These are phyloP conservation scores for Arthroderma sp. DNA, from an alignment of 2,329 filamentous ascomycete species.

Conservation along the genomic window DNA sequence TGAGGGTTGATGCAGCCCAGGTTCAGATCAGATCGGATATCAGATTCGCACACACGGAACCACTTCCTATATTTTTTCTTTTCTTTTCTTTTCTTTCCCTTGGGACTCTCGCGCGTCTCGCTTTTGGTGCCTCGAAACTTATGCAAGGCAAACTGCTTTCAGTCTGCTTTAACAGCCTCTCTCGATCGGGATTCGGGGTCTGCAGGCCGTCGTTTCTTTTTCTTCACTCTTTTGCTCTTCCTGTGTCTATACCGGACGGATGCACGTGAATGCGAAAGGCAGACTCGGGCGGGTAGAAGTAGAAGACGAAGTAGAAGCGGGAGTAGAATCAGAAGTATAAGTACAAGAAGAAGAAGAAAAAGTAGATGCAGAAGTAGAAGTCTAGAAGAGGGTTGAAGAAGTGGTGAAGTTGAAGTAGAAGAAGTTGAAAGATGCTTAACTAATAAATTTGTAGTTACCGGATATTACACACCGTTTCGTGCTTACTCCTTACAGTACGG, in stretches of 20 bases:
- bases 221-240: not conserved
- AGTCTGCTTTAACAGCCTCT: not conserved
- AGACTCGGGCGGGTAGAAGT: not conserved
- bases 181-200: not conserved
- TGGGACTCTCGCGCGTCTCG: not conserved
- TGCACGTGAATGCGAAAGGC: not conserved
- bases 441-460: not conserved
- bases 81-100: not conserved
- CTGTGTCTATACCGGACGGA: not conserved
- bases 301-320: not conserved
- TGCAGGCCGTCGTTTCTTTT: not conserved
- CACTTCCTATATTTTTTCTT: not conserved
- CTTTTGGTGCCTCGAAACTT: not conserved
- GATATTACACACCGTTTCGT: conserved; percentile 5
- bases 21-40: conserved; percentile 6
- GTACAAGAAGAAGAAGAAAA: not conserved
- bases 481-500: not conserved
- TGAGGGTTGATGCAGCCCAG: not conserved
- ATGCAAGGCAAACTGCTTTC: not conserved
- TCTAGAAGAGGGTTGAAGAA: not conserved
- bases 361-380: not conserved
- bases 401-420: not conserved
- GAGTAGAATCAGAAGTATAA: not conserved
- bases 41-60: conserved; percentile 1
- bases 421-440: not conserved